Evolutionary conservation across 129 eudicot species (phyloP).

Genomic region (Mikania micrantha): DNA sequence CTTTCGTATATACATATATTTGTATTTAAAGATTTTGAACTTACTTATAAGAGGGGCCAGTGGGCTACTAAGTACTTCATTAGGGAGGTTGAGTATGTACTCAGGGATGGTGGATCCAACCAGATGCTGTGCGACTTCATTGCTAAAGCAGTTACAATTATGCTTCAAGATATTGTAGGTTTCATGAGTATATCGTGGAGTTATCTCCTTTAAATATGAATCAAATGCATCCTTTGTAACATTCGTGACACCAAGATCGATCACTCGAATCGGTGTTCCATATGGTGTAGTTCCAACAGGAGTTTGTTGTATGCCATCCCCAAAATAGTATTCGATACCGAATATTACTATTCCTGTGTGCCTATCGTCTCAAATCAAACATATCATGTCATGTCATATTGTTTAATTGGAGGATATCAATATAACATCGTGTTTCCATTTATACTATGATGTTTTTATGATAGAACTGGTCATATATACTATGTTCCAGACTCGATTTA

Average conservation of each 20-base stretch:
- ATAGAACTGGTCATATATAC: too few relatives aligned
- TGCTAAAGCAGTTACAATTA: constrained; percentile 86
- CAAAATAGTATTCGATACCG: constrained; percentile 83
- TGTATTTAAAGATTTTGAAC: constrained; percentile 18
- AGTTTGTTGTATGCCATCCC: constrained; percentile 73
- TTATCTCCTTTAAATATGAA: constrained; percentile 67
- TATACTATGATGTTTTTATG: too few relatives aligned
- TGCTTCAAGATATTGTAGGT: constrained; percentile 76
- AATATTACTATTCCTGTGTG: constrained; percentile 87
- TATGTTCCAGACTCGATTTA: too few relatives aligned
- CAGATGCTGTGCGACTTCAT: constrained; percentile 82
- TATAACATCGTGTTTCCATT: too few relatives aligned
- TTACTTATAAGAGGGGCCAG: constrained; percentile 76
- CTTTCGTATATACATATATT: too few relatives aligned
- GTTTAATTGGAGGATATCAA: too few relatives aligned
- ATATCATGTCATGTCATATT: background rate
- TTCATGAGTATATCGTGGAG: constrained; percentile 77
- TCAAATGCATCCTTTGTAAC: constrained; percentile 85
- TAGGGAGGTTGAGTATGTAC: constrained; percentile 76
- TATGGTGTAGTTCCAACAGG: constrained; percentile 66
- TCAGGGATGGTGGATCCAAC: constrained; percentile 67
- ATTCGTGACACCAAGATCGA: constrained; percentile 81
- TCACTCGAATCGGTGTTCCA: constrained; percentile 71
- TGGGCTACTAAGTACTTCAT: constrained; percentile 84
- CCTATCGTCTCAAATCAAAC: constrained; percentile 29